Evolutionary conservation across 441 rosid genomes (phyloP).

Genomic region (Macaranga tanarius): DNA sequence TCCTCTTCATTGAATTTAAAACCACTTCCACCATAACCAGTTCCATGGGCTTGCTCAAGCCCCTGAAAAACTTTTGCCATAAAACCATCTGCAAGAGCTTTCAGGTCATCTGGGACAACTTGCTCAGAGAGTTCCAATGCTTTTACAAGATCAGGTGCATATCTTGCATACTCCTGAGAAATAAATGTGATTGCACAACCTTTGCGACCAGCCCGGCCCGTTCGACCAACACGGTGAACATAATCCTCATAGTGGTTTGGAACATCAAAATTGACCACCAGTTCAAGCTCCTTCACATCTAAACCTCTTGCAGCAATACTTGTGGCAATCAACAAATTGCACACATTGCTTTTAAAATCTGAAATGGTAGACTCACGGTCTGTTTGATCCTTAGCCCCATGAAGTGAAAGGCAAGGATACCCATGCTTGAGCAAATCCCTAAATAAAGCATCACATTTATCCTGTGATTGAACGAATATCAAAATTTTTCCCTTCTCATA

Average conservation of each 20-base stretch:
- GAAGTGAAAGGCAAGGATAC: no score
- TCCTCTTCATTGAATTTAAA: no score
- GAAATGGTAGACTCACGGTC: no score
- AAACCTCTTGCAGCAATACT: constrained; percentile 91
- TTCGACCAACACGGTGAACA: no score
- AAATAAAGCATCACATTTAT: no score
- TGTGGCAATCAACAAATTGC: constrained; percentile 84
- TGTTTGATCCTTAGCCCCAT: no score
- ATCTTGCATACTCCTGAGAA: no score
- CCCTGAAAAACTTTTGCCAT: constrained; percentile 88
- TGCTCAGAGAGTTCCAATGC: constrained; percentile 94
- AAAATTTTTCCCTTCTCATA: no score
- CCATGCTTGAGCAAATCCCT: no score
- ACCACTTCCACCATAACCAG: no score
- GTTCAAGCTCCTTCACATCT: constrained; percentile 38
- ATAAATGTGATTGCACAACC: constrained; percentile 59
- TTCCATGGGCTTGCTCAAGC: constrained; percentile 37
- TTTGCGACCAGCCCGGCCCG: constrained; percentile 89
- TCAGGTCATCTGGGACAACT: constrained; percentile 45
- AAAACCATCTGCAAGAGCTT: constrained; percentile 64
- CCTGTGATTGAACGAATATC: no score
- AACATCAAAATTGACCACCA: constrained; percentile 79
- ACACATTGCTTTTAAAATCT: constrained; percentile 77
- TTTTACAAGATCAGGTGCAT: constrained; percentile 18
- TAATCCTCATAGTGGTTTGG: constrained; percentile 35